Conservation (phyloP, 164 flowering plant species). For the Liquidambar formosana region DNA sequence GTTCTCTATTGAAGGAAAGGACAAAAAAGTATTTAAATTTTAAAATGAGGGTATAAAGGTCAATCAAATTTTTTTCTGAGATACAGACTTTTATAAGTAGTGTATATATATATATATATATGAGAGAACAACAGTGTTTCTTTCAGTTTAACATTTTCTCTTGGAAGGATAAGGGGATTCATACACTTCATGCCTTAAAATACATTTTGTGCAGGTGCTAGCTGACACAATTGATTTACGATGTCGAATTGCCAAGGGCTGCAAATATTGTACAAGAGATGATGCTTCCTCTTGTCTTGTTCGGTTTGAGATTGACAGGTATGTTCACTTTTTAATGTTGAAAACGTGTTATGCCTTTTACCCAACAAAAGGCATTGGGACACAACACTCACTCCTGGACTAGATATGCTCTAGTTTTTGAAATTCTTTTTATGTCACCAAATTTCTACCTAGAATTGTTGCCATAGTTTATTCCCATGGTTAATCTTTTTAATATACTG, state of each 20-base stretch:
- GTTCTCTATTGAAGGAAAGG: no score
- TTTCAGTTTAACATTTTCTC: background rate
- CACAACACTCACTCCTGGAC: no score
- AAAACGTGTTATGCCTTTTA: background rate
- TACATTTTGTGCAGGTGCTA: constrained; percentile 54
- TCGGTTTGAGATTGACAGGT: constrained; percentile 82
- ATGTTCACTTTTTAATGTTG: constrained; percentile 4
- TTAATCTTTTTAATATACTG: background rate
- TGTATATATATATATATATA: background rate
- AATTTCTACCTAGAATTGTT: background rate
- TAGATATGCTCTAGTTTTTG: no score
- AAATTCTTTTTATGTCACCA: no score
- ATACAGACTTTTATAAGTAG: no score
- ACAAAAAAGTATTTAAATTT: no score
- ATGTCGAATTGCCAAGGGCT: constrained; percentile 94
- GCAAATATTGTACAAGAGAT: constrained; percentile 76
- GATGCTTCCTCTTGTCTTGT: constrained; percentile 94
- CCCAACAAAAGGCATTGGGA: no score
- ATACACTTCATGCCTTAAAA: background rate
- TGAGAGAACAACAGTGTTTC: background rate
- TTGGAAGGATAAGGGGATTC: background rate
- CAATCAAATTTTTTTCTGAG: no score
- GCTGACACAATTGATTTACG: constrained; percentile 91
- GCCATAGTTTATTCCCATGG: background rate
- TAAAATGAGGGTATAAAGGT: no score